Percentiles rank a stretch among this genome's conserved stretches.
Conservation (phyloP, 768 basidiomycete species). For the Tulasnella sp. region DNA sequence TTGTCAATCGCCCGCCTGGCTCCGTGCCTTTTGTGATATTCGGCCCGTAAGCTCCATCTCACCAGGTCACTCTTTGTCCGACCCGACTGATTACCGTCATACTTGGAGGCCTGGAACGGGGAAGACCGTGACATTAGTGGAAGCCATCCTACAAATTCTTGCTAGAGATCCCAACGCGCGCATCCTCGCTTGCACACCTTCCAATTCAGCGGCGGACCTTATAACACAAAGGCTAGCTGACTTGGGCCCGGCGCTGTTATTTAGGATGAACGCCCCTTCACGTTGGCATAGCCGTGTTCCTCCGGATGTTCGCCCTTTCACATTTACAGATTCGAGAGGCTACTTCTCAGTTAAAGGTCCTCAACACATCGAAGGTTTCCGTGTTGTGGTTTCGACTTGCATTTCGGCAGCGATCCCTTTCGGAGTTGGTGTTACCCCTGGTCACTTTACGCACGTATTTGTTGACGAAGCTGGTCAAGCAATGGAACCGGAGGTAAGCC, state of each 20-base stretch:
- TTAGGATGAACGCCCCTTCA: slow-evolving; percentile 43
- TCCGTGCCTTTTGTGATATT: slow-evolving; percentile 46
- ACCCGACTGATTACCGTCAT: background rate
- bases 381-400: slow-evolving; percentile 48
- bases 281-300: slow-evolving; percentile 32
- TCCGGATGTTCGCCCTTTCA: slow-evolving; percentile 30
- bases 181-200: slow-evolving; percentile 54
- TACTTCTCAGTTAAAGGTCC: slow-evolving; percentile 36
- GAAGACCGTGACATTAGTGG: slow-evolving; percentile 56
- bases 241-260: slow-evolving; percentile 27
- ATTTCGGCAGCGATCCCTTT: slow-evolving; percentile 38
- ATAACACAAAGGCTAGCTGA: slow-evolving; percentile 35
- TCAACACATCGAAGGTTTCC: slow-evolving; percentile 31
- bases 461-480: slow-evolving; percentile 56
- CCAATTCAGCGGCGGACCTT: slow-evolving; percentile 54
- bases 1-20: slow-evolving; percentile 36
- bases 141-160: slow-evolving; percentile 48
- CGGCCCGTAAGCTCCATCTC: slow-evolving; percentile 41
- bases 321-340: slow-evolving; percentile 31
- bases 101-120: slow-evolving; percentile 45
- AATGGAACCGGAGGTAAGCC: slow-evolving; percentile 38
- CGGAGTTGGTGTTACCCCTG: slow-evolving; percentile 36
- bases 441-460: slow-evolving; percentile 51
- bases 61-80: background rate
- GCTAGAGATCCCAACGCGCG: slow-evolving; percentile 30